Evolutionary conservation across 1,284 basidiomycete genomes (phyloP), one percentile per base, ranked within the genome.

Genomic region (Tilletia caries): DNA sequence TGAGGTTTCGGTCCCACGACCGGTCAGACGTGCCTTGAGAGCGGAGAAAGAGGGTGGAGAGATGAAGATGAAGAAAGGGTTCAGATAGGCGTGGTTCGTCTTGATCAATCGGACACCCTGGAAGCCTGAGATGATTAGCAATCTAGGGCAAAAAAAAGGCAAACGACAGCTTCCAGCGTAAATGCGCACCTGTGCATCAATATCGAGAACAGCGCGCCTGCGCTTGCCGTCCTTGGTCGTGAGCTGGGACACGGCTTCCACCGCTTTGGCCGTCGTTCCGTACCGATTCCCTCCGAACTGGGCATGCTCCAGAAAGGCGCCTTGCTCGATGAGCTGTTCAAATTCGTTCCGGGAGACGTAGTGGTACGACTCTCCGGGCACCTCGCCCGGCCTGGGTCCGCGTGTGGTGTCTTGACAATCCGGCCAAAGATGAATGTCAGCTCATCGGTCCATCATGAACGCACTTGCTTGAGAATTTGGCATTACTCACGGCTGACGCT

Each of bases 41-140:
- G 72, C 75, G 0, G 68, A 67, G 79, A 96, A 86, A 10, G 89
- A 88, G 0, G 95, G 96, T 0, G 95, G 95, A 0, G 92, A 90
- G 79, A 99, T 89, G 85, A 99, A 99, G 76, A 97, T 88, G 85
- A 91, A 97, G 73, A 97, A 87, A 6, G 95, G 92, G 78, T 91
- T 87, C 54, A 98, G 85, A 67, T 88, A 85, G 0, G 86, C 83
- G 73, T 76, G 91, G 89, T 87, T 85, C 37, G 86, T 84, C 83
- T 93, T 94, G 80, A 98, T 90, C 84, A 94, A 71, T 34, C 79
- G 75, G 32, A 83, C 80, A 41, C 81, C 81, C 69, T 68, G 71
- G 48, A 2, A 54, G 25, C 43, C 8, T 10, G 18, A 23, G 37
- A 37, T 2, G 41, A 54, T 25, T 20, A 58, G 54, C 25, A 4